phyloP scores from a whole-genome alignment of 2,329 filamentous ascomycete genomes.

The Colletotrichum horii region DNA sequence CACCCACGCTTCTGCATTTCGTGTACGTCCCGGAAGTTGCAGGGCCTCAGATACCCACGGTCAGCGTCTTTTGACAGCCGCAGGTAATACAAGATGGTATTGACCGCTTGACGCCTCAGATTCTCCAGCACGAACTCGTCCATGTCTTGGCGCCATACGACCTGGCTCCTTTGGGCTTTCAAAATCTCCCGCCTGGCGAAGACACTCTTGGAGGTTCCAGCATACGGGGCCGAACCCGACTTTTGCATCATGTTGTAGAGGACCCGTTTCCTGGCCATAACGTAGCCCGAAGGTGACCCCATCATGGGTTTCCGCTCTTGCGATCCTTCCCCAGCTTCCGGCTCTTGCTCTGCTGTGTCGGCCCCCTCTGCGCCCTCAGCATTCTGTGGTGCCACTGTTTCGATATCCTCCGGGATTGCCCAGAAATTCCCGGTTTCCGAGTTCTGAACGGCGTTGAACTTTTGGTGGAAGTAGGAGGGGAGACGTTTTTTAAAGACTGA shows the following conservation, averaged over 20 bases:
- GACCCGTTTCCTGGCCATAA: constrained; percentile 18
- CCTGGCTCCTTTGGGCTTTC: constrained; percentile 4
- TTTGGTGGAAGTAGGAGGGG: constrained; percentile 68
- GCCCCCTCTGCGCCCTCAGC: too few species aligned
- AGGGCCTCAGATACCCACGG: constrained; percentile 46
- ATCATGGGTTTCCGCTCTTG: neutral
- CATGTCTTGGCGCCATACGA: constrained; percentile 62
- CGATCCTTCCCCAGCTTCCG: neutral
- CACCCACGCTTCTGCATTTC: constrained; percentile 46
- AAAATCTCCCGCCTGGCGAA: neutral
- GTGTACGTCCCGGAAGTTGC: constrained; percentile 50
- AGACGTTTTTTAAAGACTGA: constrained; percentile 50
- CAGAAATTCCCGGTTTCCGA: constrained; percentile 58
- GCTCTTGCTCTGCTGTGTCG: neutral
- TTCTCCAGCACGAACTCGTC: constrained; percentile 53
- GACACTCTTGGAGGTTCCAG: constrained; percentile 4
- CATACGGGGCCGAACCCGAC: neutral
- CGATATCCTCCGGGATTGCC: constrained; percentile 54
- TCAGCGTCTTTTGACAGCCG: constrained; percentile 28
- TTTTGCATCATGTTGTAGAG: constrained; percentile 25
- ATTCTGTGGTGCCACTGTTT: neutral
- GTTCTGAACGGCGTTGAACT: constrained; percentile 61
- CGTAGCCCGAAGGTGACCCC: neutral
- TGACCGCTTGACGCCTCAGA: constrained; percentile 52
- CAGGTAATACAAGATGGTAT: constrained; percentile 49